Evolutionary conservation across 352 stramenopile genomes (phyloP).

Genomic region (Phytophthora rubi): DNA sequence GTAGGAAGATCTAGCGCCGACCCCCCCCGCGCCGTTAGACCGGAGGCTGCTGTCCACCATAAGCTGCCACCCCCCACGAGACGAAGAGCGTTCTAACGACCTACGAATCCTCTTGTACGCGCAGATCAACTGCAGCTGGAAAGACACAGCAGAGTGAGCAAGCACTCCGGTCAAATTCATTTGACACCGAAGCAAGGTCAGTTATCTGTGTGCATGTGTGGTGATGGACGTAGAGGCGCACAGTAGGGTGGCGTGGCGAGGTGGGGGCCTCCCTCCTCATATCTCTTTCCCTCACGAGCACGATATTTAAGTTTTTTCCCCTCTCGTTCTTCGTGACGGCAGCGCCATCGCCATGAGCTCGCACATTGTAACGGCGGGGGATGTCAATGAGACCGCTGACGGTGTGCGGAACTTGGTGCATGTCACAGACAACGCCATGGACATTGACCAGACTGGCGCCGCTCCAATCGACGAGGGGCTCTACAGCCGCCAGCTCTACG

Average conservation of each 20-base stretch:
- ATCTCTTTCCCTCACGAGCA: not conserved
- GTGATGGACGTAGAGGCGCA: not conserved
- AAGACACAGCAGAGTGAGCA: slow-evolving; percentile 8
- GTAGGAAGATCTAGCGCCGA: slow-evolving; percentile 28
- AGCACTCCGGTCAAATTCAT: not conserved
- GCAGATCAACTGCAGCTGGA: slow-evolving; percentile 10
- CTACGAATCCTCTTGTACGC: not conserved
- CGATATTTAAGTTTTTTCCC: slow-evolving; percentile 23
- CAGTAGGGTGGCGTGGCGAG: not conserved
- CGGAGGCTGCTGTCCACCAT: not conserved
- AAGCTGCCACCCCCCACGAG: not conserved
- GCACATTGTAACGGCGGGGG: slow-evolving; percentile 66
- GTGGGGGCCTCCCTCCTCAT: not conserved
- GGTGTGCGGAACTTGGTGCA: slow-evolving; percentile 74
- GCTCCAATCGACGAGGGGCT: slow-evolving; percentile 80
- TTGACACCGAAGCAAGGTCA: slow-evolving; percentile 11
- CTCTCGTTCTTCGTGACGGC: slow-evolving; percentile 15
- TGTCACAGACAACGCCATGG: slow-evolving; percentile 75
- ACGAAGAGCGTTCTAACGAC: not conserved
- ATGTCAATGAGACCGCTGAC: slow-evolving; percentile 79
- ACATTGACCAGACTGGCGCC: slow-evolving; percentile 58
- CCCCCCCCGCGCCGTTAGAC: not conserved
- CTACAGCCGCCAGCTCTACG: slow-evolving; percentile 98
- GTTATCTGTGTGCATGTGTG: slow-evolving; percentile 3
- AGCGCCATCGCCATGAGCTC: slow-evolving; percentile 51